Conservation (phyloP, 2,329 filamentous ascomycete genomes). For the Venturia pyrina region DNA sequence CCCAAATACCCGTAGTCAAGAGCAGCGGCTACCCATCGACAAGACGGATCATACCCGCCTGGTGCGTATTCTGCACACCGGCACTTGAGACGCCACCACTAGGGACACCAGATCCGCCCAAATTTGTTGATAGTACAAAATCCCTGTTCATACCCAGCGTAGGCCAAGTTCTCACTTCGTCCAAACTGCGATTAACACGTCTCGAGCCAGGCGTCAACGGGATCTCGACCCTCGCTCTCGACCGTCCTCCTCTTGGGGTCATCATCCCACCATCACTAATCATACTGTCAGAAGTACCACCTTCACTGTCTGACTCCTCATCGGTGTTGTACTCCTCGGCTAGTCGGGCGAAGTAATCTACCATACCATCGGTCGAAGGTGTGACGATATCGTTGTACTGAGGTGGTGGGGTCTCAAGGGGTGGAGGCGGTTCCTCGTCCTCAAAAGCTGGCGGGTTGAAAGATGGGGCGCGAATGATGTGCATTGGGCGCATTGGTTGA, state of each 20-base stretch:
- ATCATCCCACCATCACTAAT: slow-evolving; percentile 22
- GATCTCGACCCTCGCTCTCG: slow-evolving; percentile 7
- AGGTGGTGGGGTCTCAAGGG: slow-evolving; percentile 70
- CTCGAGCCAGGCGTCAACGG: slow-evolving; percentile 12
- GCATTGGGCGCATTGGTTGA: slow-evolving; percentile 56
- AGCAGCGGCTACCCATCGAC: not conserved
- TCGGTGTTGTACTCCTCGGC: slow-evolving; percentile 57
- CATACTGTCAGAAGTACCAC: slow-evolving; percentile 28
- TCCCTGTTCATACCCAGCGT: not conserved
- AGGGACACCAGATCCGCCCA: not conserved
- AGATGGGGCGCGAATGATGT: slow-evolving; percentile 71
- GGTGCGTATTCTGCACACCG: not conserved
- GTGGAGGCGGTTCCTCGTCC: slow-evolving; percentile 65
- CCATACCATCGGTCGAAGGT: slow-evolving; percentile 53
- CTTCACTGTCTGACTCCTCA: slow-evolving; percentile 42
- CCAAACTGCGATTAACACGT: slow-evolving; percentile 9
- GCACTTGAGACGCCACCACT: not conserved
- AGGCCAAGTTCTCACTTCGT: slow-evolving; percentile 11
- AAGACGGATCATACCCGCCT: not conserved
- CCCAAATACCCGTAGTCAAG: too few relatives aligned
- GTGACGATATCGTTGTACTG: slow-evolving; percentile 74
- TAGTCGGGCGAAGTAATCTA: slow-evolving; percentile 78
- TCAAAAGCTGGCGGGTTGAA: slow-evolving; percentile 85
- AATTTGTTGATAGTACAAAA: not conserved
- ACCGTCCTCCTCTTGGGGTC: slow-evolving; percentile 11